Base-by-base conservation (phyloP, 75 land plant genomes). In the Selaginella tamariscina region DNA sequence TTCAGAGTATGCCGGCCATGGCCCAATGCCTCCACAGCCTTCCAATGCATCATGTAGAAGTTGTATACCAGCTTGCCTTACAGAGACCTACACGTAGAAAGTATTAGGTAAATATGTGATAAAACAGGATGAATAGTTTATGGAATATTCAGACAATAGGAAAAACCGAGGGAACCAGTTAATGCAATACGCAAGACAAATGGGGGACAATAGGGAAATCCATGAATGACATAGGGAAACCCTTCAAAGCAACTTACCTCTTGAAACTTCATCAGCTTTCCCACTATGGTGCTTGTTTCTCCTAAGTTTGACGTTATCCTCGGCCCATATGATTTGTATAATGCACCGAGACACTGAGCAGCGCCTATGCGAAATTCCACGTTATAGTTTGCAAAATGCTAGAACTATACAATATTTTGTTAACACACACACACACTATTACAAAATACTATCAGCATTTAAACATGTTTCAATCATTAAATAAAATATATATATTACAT, bases 41-140 rank as follows among this genome's bases (percentile, higher is more conserved):
- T 87, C 84, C 57, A 94, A 73, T 30, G 99, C 99, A 85, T 90
- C 86, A 66, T 82, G 86, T 72, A 94, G 91, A 83, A 94, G 67
- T 56, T 78, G 80, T 49, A 94, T 59, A 32, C 86, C 91, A 26
- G 89, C 99, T 80, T 82, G 83, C 69, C 96, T 79, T 32, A 94
- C 96, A 70, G 76, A 39, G 11, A 39, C 49, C 49, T 39, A 39
- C 49, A 15, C 5, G 15, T 5, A 39, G 49, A 5, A 39, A 39
- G 49, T 15, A 39, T 15, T 5, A 39, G n/a, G n/a, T n/a, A n/a
- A n/a, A n/a, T n/a, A n/a, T n/a, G n/a, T n/a, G n/a, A n/a, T n/a
- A n/a, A n/a, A n/a, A n/a, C n/a, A n/a, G n/a, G n/a, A n/a, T n/a
- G n/a, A n/a, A n/a, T n/a, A n/a, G n/a, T n/a, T n/a, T n/a, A n/a